Evolutionary conservation across 345 rosid genomes (phyloP).

Genomic region (Gossypioides kirkii): DNA sequence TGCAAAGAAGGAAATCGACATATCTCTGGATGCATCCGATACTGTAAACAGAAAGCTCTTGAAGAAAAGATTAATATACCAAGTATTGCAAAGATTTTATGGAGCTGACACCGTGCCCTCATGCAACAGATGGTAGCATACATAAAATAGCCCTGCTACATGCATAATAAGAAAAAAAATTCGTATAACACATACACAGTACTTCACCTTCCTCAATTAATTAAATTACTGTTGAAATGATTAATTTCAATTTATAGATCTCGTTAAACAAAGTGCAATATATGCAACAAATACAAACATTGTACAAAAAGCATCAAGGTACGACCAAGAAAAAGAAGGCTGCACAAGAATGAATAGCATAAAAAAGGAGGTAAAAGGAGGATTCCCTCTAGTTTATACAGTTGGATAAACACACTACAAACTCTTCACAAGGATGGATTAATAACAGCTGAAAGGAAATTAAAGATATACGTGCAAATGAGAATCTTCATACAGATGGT

Average conservation of each 20-base stretch:
- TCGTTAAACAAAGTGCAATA: neutral
- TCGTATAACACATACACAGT: neutral
- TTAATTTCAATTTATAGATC: neutral
- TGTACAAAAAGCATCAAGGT: neutral
- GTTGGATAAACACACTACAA: neutral
- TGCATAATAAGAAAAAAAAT: neutral
- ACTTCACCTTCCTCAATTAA: neutral
- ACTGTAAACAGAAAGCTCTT: conserved; percentile 47
- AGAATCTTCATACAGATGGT: neutral
- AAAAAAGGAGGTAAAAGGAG: neutral
- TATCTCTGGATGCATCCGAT: conserved; percentile 99
- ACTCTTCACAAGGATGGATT: neutral
- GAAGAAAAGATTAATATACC: conserved; percentile 15
- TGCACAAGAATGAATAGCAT: neutral
- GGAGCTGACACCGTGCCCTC: neutral
- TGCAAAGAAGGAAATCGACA: conserved; percentile 82
- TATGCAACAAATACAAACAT: neutral
- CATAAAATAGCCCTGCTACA: neutral
- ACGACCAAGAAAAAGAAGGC: neutral
- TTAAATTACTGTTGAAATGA: neutral
- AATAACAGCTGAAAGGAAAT: neutral
- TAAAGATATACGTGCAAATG: neutral
- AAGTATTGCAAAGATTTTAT: neutral
- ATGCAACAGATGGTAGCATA: neutral
- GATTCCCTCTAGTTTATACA: neutral